Conservation (phyloP, 345 rosid species). For the Nasturtium officinale region DNA sequence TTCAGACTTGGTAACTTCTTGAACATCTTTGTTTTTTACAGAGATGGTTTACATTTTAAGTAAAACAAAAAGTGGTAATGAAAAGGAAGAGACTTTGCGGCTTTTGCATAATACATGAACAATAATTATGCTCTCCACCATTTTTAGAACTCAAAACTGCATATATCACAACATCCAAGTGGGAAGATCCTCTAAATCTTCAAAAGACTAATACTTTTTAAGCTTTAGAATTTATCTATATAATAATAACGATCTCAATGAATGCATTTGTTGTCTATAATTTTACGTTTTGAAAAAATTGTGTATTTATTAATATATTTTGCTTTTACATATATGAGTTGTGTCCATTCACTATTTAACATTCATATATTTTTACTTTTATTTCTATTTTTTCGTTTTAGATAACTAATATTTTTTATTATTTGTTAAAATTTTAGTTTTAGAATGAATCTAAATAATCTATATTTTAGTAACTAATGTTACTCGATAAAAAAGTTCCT, state of each 20-base stretch:
- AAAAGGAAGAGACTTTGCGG: slow-evolving; percentile 39
- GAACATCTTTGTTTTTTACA: slow-evolving; percentile 19
- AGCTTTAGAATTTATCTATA: background rate
- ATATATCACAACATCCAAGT: slow-evolving; percentile 39
- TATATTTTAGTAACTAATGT: background rate
- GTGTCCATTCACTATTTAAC: background rate
- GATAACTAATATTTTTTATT: background rate
- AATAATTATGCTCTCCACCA: slow-evolving; percentile 49
- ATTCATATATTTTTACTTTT: background rate
- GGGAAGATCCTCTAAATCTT: slow-evolving; percentile 48
- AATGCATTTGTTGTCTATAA: background rate
- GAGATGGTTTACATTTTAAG: slow-evolving; percentile 11
- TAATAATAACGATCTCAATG: background rate
- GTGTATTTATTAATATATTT: background rate
- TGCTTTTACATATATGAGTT: too few relatives aligned
- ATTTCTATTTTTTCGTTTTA: background rate
- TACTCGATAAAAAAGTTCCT: too few relatives aligned
- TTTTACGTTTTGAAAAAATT: background rate
- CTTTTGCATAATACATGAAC: slow-evolving; percentile 45
- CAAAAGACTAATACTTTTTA: slow-evolving; percentile 27
- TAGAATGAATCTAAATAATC: background rate
- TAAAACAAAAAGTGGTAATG: slow-evolving; percentile 32
- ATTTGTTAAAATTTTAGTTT: background rate
- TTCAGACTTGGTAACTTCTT: slow-evolving; percentile 36
- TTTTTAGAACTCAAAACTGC: slow-evolving; percentile 33